Evolutionary conservation across 78 protist genomes (phyloP).

Genomic region (Dictyostelium intermedium): DNA sequence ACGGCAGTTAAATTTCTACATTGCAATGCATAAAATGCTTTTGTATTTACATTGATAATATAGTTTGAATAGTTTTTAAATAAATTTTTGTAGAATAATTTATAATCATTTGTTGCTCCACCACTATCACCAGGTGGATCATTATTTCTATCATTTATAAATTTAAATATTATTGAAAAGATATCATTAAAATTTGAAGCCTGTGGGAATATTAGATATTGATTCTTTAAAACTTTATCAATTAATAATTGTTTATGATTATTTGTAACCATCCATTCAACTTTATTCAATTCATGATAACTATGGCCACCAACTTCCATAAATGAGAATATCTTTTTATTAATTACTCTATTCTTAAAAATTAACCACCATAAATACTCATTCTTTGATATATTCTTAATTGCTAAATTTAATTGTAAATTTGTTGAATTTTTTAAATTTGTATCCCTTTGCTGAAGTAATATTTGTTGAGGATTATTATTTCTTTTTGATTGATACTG

Average conservation of each 20-base stretch:
- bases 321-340: neutral
- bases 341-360: neutral
- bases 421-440: neutral
- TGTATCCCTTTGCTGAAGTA: neutral
- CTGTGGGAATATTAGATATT: neutral
- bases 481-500: neutral
- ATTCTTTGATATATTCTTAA: neutral
- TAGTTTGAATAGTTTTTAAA: neutral
- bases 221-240: neutral
- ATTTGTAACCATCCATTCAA: neutral
- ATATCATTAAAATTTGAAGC: neutral
- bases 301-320: neutral
- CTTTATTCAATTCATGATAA: neutral
- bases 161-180: neutral
- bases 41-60: neutral
- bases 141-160: neutral
- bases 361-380: neutral
- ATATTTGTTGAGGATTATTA: neutral
- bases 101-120: neutral
- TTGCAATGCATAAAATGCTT: neutral
- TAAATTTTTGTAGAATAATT: neutral
- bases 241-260: neutral
- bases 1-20: neutral
- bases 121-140: no score
- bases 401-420: no score